Evolutionary conservation across 768 basidiomycete genomes (phyloP), one percentile per base, ranked within the genome.

Genomic region (Tylopilus rubrobrunneus): DNA sequence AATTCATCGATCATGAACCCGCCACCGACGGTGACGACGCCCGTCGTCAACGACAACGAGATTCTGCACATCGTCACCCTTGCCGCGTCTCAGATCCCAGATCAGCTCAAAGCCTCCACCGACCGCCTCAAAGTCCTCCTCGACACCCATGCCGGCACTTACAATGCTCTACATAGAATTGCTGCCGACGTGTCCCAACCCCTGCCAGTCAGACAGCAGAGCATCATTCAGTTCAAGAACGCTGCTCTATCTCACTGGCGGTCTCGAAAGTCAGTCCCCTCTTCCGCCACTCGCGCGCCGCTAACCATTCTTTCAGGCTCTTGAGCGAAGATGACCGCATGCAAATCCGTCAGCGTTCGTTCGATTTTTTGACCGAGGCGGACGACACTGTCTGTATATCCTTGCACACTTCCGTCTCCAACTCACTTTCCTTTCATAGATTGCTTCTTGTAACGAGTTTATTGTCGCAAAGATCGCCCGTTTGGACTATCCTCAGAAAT

Each of bases 201-300:
- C 14, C 67, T 87, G 36, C 73, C 73, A 15, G 79, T 93, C 47
- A 83, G 92, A 40, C 81, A 88, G 60, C 88, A 89, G 67, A 84
- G 87, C 25, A 89, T 92, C 57, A 87, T 95, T 51, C 91, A 92
- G 63, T 88, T 94, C 74, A 95, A 95, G 73, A 95, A 94, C 61
- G 77, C 79, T 1, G 85, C 84, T 3, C 67, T 85, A 4, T 72
- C 72, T 46, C 85, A 89, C 62, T 96, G 93, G 93, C 77, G 80
- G 64, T 86, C 85, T 31, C 73, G 85, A 73, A 90, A 83, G 91
- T 89, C 59, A 65, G 79, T 58, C 23, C 17, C 47, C 23, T 43
- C 14, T 46, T 10, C 17, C 41, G 34, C 51, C 43, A 47, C 43
- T 29, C 49, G 12, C 14, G 19, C 33, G 41, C 53, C 51, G 48